Evolutionary conservation across 345 rosid genomes (phyloP), one percentile per base, ranked within the genome.

Genomic region (Dimocarpus longan): DNA sequence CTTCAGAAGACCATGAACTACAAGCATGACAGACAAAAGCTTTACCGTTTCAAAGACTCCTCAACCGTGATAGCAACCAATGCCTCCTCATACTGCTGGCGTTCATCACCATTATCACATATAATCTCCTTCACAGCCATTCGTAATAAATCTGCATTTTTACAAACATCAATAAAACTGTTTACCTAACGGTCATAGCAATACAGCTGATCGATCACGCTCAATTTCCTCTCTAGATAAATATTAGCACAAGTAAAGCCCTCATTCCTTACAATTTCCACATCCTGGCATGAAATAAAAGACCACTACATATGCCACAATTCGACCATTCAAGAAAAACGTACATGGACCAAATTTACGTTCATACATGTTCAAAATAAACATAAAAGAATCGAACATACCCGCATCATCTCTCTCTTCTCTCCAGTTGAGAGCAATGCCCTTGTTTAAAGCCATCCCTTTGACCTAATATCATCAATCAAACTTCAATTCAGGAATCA

Each of bases 381-480:
- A 75, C 43, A 67, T 42, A 44, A 48, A 60, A 44, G 3, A 62
- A 28, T 22, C 22, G 8, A 63, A 18, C 73, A 24, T 82, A 89
- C 97, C 98, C 76, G 99, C 98, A 80, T 88, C 90, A 71, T 91
- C 88, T 80, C 97, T 91, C 85, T 93, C 99, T 79, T 83, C 82
- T 16, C 86, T 74, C 26, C 93, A 79, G 39, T 81, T 89, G 59
- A 93, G 87, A 73, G 85, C 28, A 70, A 91, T 40, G 57, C 96
- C 98, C 74, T 92, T 92, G 89, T 92, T 91, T 68, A 89, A 88
- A 78, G 98, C 95, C 98, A 93, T 95, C 56, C 98, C 98, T 90
- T 95, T 95, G 60, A 90, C 98, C 98, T 95, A 82, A 77, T 70
- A 75, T 78, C 60, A 81, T 44, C 19, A 65, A 56, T 42, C 66